Evolutionary conservation across 768 basidiomycete species (phyloP).

Genomic region (Suillus bovinus): DNA sequence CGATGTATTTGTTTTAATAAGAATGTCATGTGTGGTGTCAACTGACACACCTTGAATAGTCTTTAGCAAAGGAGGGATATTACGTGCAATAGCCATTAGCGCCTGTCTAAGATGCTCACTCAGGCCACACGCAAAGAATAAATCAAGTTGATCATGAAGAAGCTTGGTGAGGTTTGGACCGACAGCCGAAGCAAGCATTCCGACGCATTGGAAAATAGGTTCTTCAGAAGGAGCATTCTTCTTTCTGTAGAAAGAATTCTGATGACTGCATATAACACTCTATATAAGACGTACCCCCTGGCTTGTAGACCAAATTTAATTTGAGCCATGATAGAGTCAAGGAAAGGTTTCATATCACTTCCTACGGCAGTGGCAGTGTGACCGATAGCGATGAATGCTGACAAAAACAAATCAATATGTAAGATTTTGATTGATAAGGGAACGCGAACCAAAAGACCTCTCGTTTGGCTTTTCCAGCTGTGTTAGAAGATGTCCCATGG

Average conservation of each 20-base stretch:
- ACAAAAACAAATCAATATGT: slow-evolving; percentile 15
- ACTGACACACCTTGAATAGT: slow-evolving; percentile 77
- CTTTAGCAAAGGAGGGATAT: slow-evolving; percentile 87
- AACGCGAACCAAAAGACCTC: slow-evolving; percentile 74
- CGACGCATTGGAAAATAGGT: slow-evolving; percentile 96
- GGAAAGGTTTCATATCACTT: slow-evolving; percentile 94
- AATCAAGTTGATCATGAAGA: slow-evolving; percentile 92
- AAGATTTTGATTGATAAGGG: background rate
- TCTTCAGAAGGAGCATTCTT: slow-evolving; percentile 94
- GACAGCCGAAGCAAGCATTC: slow-evolving; percentile 93
- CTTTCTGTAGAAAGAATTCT: slow-evolving; percentile 42
- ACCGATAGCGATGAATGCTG: slow-evolving; percentile 95
- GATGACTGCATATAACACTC: background rate
- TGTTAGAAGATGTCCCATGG: slow-evolving; percentile 88
- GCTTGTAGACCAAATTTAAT: slow-evolving; percentile 88
- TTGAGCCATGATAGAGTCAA: slow-evolving; percentile 86
- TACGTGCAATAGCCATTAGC: slow-evolving; percentile 77
- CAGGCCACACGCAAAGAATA: slow-evolving; percentile 94
- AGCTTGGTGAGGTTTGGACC: slow-evolving; percentile 95
- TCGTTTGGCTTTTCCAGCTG: slow-evolving; percentile 90
- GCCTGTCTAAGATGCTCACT: slow-evolving; percentile 88
- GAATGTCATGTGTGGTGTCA: background rate
- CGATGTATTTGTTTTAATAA: background rate
- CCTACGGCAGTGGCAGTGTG: slow-evolving; percentile 90
- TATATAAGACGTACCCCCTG: slow-evolving; percentile 61